Percentiles rank a stretch among this genome's conserved stretches.
These are phyloP conservation scores for Arabidopsis thaliana DNA, from an alignment of 345 rosid genomes.

Conservation along the genomic window DNA sequence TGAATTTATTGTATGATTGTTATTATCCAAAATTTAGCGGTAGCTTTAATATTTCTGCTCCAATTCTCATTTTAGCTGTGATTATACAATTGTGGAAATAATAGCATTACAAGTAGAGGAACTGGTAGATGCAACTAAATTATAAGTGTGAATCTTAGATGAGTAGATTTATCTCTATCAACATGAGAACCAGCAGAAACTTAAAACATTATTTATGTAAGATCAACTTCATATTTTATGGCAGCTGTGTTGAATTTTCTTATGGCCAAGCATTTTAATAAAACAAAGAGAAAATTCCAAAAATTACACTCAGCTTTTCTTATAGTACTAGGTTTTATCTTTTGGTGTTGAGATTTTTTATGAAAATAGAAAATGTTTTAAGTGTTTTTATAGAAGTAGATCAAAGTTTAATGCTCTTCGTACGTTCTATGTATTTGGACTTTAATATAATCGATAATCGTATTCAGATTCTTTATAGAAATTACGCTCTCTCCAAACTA, in stretches of 20 bases:
- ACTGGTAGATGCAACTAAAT: constrained; percentile 30
- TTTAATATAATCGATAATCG: too few species aligned
- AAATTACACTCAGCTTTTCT: background rate
- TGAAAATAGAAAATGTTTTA: background rate
- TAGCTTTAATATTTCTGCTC: constrained; percentile 9
- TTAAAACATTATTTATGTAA: constrained; percentile 8
- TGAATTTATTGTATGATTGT: background rate
- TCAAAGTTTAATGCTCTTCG: background rate
- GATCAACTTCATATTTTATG: background rate
- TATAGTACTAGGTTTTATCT: background rate
- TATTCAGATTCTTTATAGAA: too few species aligned
- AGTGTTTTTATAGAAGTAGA: background rate
- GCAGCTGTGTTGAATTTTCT: constrained; percentile 15
- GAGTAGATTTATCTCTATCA: constrained; percentile 15
- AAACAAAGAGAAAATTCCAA: constrained; percentile 17
- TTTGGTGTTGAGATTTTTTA: background rate
- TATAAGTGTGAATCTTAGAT: constrained; percentile 32
- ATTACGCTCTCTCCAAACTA: too few species aligned
- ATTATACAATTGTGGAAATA: constrained; percentile 10
- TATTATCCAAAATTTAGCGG: background rate
- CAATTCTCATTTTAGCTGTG: background rate
- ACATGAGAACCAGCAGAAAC: constrained; percentile 14
- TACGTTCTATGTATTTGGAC: background rate
- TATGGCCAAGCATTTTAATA: background rate
- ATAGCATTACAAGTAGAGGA: constrained; percentile 33